Percentiles rank a stretch among this genome's conserved stretches.
Evolutionary conservation across 1,284 basidiomycete species (phyloP).

Genomic region (Ceratobasidium sp.): DNA sequence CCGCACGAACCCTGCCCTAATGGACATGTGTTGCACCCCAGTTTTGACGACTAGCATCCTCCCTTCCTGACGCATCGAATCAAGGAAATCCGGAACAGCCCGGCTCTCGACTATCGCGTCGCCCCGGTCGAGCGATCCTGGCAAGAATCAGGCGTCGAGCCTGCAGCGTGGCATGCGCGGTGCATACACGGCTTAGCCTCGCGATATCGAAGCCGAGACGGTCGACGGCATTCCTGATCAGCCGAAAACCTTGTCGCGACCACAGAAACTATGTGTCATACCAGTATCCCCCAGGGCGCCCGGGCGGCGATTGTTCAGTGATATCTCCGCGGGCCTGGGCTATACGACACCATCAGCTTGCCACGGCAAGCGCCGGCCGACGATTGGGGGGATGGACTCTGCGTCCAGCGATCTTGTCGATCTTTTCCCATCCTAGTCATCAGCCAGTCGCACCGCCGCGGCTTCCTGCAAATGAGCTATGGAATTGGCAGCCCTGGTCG

Average conservation of each 20-base stretch:
- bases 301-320: conserved; percentile 25
- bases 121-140: conserved; percentile 2
- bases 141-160: not conserved
- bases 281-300: not conserved
- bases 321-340: conserved; percentile 16
- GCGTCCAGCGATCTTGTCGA: conserved; percentile 33
- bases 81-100: not conserved
- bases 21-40: conserved; percentile 20
- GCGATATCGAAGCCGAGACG: conserved; percentile 21
- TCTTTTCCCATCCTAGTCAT: conserved; percentile 45
- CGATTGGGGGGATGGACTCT: not conserved
- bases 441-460: not conserved
- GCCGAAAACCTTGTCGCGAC: conserved; percentile 31
- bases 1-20: conserved; percentile 29
- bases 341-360: not conserved
- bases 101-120: not conserved
- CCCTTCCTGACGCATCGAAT: conserved; percentile 30
- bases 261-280: not conserved
- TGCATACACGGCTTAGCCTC: conserved; percentile 37
- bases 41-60: not conserved
- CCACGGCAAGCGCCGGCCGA: conserved; percentile 13
- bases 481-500: not conserved
- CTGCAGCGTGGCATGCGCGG: conserved; percentile 23
- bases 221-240: not conserved
- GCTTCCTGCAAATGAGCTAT: conserved; percentile 12